Evolutionary conservation across 2,329 filamentous ascomycete species (phyloP).

Genomic region (Hysterium pulicare): DNA sequence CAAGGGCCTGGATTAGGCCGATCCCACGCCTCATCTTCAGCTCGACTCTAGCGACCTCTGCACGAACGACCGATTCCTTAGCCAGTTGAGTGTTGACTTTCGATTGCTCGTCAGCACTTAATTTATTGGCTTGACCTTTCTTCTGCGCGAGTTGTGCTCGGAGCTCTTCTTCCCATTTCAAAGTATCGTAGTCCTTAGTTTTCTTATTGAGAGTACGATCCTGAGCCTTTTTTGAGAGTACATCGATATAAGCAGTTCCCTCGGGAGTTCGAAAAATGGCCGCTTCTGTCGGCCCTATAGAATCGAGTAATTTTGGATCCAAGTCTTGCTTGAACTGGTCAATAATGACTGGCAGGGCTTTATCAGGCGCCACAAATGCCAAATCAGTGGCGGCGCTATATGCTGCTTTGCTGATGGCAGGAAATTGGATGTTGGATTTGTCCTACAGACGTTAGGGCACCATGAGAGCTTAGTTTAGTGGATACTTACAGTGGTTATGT

Average conservation of each 20-base stretch:
- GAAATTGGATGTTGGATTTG: constrained; percentile 21
- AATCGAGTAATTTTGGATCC: constrained; percentile 63
- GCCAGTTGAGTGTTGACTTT: constrained; percentile 89
- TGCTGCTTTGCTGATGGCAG: constrained; percentile 63
- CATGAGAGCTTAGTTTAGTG: constrained; percentile 11
- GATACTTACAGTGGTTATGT: constrained; percentile 52
- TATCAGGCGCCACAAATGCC: constrained; percentile 86
- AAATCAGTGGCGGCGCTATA: constrained; percentile 85
- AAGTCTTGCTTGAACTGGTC: constrained; percentile 72
- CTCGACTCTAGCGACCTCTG: constrained; percentile 66
- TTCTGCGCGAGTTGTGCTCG: constrained; percentile 85
- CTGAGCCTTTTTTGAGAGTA: constrained; percentile 77
- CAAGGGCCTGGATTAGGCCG: constrained; percentile 78
- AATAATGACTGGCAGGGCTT: constrained; percentile 72
- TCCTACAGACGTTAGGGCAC: constrained; percentile 19
- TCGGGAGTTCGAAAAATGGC: constrained; percentile 91
- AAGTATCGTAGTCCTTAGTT: constrained; percentile 87
- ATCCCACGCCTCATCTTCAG: constrained; percentile 75
- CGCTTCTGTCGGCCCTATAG: constrained; percentile 80
- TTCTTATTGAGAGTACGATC: constrained; percentile 76
- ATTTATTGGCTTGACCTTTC: constrained; percentile 86
- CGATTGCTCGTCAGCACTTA: constrained; percentile 80
- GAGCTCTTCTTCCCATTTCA: constrained; percentile 97
- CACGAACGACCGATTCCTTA: constrained; percentile 78
- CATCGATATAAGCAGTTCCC: constrained; percentile 84